Evolutionary conservation across 768 basidiomycete species (phyloP), one percentile per base, ranked within the genome.

Genomic region (Russula virescens): DNA sequence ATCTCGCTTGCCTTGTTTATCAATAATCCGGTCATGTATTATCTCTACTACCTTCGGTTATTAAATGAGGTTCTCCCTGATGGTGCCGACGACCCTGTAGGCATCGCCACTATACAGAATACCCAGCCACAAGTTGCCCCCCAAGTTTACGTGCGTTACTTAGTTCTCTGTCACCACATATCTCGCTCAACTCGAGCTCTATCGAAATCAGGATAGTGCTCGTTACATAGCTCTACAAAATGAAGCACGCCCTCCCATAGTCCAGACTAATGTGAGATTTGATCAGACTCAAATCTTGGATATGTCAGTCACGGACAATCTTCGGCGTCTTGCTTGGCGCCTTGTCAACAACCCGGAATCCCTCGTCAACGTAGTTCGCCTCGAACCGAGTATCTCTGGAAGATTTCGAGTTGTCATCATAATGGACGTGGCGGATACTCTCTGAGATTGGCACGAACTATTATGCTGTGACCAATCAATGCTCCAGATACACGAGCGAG

Each of bases 321-420:
- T 54, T 11, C 43, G 46, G 47, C 60, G 46, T 40, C 2, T 55
- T 16, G 60, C 60, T 2, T 16, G 11, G 5, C 26, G 26, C n/a
- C 49, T 55, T 38, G 14, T 61, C 26, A 55, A 61, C 53, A 55
- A 55, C 38, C 53, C 53, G 0, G 45, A 40, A 1, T 23, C 53
- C 1, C 38, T 49, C 9, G 31, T 61, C 1, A 42, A 38, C 35
- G 34, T 3, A 7, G 14, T 55, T 25, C 28, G n/a, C 28, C 7
- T 49, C 9, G 53, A 55, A 45, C 40, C 19, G 2, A n/a, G 45
- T 6, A 25, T 26, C 8, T 31, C 53, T 21, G 53, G 60, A 42
- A 46, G 40, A 26, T 19, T 40, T 5, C 52, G 42, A 49, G 53
- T 61, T 5, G 35, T 61, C n/a, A 61, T 61, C 26, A 35, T 18